Percentiles rank a stretch among this genome's conserved stretches.
Evolutionary conservation across 305 asterid species (phyloP).

Genomic region (Withania somnifera): DNA sequence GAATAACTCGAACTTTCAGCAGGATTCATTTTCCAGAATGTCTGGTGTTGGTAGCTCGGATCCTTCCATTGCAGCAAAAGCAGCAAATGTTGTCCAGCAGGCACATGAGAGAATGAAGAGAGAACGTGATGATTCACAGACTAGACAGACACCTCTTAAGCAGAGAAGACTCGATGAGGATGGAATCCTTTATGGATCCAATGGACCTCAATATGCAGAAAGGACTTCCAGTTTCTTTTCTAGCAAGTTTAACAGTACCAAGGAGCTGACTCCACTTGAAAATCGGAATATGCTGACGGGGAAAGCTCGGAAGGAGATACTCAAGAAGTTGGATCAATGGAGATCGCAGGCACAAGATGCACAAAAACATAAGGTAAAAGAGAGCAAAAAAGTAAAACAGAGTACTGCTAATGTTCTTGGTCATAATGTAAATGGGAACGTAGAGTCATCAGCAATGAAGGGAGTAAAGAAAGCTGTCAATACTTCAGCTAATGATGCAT

Average conservation of each 20-base stretch:
- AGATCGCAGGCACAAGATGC: constrained; percentile 16
- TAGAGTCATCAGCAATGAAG: constrained; percentile 17
- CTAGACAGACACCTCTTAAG: constrained; percentile 17
- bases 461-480: constrained; percentile 13
- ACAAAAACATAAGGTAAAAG: constrained; percentile 21
- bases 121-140: constrained; percentile 33
- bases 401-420: constrained; percentile 10
- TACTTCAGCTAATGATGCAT: constrained; percentile 11
- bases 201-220: constrained; percentile 14
- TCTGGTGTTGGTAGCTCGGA: constrained; percentile 24
- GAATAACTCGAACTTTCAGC: constrained; percentile 17
- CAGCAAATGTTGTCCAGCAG: constrained; percentile 47
- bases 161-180: constrained; percentile 34
- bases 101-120: constrained; percentile 59
- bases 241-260: constrained; percentile 25
- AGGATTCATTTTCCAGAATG: constrained; percentile 24
- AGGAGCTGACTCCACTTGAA: constrained; percentile 47
- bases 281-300: constrained; percentile 33
- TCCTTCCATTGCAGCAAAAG: constrained; percentile 54
- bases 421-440: constrained; percentile 21
- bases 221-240: constrained; percentile 25
- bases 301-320: constrained; percentile 45
- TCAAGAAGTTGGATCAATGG: constrained; percentile 29
- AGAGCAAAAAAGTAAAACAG: constrained; percentile 24
- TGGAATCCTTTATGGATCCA: constrained; percentile 18